A percentile compares a stretch with the other conserved stretches of the same genome.
phyloP scores from a whole-genome alignment of 345 rosid species.

The Acer negundo region DNA sequence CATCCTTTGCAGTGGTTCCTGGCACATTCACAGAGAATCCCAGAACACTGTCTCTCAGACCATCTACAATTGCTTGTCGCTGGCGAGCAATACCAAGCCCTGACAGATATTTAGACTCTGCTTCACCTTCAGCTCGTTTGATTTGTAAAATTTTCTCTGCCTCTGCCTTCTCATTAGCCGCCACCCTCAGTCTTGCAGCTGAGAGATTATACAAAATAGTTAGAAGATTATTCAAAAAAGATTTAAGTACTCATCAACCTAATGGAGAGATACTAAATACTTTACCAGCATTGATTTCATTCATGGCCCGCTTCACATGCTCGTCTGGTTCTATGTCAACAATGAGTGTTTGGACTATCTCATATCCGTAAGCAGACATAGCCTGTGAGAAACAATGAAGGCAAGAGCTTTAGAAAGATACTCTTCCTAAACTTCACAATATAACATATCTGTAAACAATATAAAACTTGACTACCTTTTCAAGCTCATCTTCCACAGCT shows the following conservation, averaged over 20 bases:
- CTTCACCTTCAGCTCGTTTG: constrained; percentile 46
- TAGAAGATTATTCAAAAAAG: background rate
- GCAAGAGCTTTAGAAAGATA: background rate
- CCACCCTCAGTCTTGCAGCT: constrained; percentile 45
- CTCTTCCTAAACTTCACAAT: constrained; percentile 1
- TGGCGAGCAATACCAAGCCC: constrained; percentile 44
- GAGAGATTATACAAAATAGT: background rate
- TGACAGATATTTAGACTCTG: constrained; percentile 40
- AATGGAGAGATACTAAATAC: background rate
- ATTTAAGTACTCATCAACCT: background rate
- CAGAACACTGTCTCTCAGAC: constrained; percentile 40
- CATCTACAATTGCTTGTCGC: constrained; percentile 45
- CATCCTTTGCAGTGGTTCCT: constrained; percentile 43
- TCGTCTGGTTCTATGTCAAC: constrained; percentile 33
- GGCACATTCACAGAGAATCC: constrained; percentile 41
- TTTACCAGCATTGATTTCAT: constrained; percentile 34
- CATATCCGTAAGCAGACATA: constrained; percentile 34
- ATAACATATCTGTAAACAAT: background rate
- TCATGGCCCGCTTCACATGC: constrained; percentile 37
- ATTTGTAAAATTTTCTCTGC: constrained; percentile 42
- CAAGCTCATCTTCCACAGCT: constrained; percentile 46
- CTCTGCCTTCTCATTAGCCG: constrained; percentile 42
- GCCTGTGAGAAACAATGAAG: constrained; percentile 17
- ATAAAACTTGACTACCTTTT: constrained; percentile 28
- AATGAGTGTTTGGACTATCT: constrained; percentile 33